Conservation (phyloP, 1,284 basidiomycete species). For the Cryptococcus maquisensis region DNA sequence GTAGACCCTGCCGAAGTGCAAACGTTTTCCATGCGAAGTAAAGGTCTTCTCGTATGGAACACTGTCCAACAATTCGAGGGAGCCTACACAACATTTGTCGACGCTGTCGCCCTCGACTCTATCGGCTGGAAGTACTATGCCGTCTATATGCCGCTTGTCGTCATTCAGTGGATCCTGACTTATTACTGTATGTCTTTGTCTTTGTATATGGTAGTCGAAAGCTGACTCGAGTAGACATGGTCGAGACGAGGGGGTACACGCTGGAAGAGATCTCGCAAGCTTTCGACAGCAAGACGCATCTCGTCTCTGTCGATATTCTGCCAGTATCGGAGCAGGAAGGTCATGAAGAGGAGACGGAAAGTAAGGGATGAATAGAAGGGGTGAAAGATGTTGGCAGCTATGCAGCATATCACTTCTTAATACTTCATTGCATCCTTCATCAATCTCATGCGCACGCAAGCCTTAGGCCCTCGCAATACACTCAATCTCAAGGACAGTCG, state of each 20-base stretch:
- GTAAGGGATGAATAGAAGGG: neutral
- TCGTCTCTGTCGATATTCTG: conserved; percentile 5
- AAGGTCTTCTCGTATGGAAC: conserved; percentile 50
- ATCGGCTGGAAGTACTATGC: conserved; percentile 48
- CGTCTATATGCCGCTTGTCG: conserved; percentile 44
- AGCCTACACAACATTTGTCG: conserved; percentile 42
- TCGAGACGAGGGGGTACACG: conserved; percentile 44
- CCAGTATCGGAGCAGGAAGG: conserved; percentile 8
- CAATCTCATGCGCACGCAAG: neutral
- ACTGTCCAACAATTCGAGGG: conserved; percentile 36
- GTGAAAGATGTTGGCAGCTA: neutral
- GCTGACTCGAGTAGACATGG: conserved; percentile 32
- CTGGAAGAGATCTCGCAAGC: conserved; percentile 44
- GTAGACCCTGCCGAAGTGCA: conserved; percentile 46
- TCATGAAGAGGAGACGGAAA: neutral
- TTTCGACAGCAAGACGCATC: conserved; percentile 26
- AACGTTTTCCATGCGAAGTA: conserved; percentile 47
- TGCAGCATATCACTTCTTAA: neutral
- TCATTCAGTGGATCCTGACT: conserved; percentile 38
- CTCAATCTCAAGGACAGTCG: conserved; percentile 24
- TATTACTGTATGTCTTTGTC: conserved; percentile 24
- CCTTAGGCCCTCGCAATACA: conserved; percentile 18
- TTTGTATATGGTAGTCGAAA: neutral
- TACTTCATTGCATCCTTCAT: neutral
- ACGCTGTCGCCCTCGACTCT: conserved; percentile 43